These are phyloP conservation scores for Fusarium devonianum DNA, from an alignment of 2,329 filamentous ascomycete genomes.

Conservation along the genomic window DNA sequence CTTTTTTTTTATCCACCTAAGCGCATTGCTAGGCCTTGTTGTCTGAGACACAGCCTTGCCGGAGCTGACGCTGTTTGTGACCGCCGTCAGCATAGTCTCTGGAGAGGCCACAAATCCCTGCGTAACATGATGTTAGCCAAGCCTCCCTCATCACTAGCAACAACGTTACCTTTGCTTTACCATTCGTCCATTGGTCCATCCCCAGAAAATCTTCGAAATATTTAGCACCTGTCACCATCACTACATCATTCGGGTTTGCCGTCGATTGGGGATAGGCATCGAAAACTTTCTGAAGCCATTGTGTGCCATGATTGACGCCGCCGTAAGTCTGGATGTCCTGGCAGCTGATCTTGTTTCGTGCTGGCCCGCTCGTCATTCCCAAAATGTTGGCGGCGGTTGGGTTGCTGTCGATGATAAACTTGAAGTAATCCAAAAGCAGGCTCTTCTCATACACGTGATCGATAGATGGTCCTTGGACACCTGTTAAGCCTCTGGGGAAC, in stretches of 20 bases:
- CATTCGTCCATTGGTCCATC: conserved; percentile 15
- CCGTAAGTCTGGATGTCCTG: conserved; percentile 9
- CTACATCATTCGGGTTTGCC: background rate
- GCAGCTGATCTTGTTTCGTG: conserved; percentile 12
- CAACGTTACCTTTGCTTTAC: conserved; percentile 8
- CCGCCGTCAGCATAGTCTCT: background rate
- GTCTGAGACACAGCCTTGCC: background rate
- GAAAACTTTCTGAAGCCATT: conserved; percentile 7
- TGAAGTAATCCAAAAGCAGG: conserved; percentile 16
- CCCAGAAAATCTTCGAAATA: conserved; percentile 17
- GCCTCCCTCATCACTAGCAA: too few species aligned
- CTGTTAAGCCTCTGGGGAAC: background rate
- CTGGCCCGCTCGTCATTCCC: background rate
- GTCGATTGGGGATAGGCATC: conserved; percentile 2
- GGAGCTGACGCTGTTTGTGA: background rate
- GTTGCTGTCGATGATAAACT: background rate
- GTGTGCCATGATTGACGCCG: accelerated
- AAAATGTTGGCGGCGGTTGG: background rate
- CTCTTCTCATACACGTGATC: conserved; percentile 29
- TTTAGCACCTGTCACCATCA: background rate
- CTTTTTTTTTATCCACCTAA: background rate
- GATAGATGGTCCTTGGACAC: background rate
- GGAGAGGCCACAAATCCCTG: background rate
- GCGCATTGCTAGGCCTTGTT: background rate
- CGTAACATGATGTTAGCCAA: background rate